phyloP scores from a whole-genome alignment of 192 early-diverging fungal species.

The Lobulomyces angularis region DNA sequence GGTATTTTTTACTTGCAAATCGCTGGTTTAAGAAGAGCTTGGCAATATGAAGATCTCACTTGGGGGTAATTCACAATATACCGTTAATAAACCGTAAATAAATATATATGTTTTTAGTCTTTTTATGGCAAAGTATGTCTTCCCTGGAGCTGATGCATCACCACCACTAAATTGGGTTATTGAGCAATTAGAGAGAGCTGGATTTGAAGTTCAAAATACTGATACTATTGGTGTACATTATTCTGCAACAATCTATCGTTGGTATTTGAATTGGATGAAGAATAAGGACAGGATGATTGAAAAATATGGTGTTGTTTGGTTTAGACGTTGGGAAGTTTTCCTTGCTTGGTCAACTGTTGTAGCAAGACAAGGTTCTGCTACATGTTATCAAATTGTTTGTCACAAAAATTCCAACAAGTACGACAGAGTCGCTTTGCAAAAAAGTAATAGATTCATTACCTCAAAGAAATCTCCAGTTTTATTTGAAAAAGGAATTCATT shows the following conservation, averaged over 20 bases:
- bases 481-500: too few species aligned
- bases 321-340: slow-evolving; percentile 94
- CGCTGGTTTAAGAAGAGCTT: slow-evolving; percentile 77
- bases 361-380: slow-evolving; percentile 90
- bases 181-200: slow-evolving; percentile 81
- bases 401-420: slow-evolving; percentile 97
- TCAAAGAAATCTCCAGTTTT: too few species aligned
- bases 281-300: slow-evolving; percentile 75
- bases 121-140: slow-evolving; percentile 98
- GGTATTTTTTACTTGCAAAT: slow-evolving; percentile 97
- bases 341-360: slow-evolving; percentile 92
- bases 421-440: too few species aligned
- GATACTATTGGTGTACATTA: slow-evolving; percentile 97
- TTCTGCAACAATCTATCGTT: slow-evolving; percentile 85
- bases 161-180: slow-evolving; percentile 91
- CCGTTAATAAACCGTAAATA: not conserved
- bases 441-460: too few species aligned
- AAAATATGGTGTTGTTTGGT: slow-evolving; percentile 84
- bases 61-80: slow-evolving; percentile 42
- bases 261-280: slow-evolving; percentile 97
- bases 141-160: slow-evolving; percentile 97
- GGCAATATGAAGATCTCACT: slow-evolving; percentile 71
- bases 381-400: slow-evolving; percentile 88
- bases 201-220: slow-evolving; percentile 79
- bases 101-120: slow-evolving; percentile 22